These are phyloP conservation scores for Leccinum arenicola DNA, from an alignment of 768 basidiomycete genomes.

Conservation along the genomic window DNA sequence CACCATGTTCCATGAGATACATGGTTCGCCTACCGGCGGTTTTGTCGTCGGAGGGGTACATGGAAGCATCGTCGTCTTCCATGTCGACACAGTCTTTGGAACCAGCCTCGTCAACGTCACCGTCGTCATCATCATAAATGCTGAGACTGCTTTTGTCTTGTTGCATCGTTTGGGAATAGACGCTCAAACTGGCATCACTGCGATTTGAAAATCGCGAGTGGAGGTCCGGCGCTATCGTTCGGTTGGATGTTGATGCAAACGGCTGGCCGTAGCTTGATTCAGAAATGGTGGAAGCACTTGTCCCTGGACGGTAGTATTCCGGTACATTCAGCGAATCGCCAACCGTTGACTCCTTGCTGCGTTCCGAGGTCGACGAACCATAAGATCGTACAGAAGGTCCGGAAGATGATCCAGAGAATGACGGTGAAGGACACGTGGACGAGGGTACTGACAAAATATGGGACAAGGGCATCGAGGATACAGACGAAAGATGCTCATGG, in stretches of 20 bases:
- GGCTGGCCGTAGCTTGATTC: constrained; percentile 22
- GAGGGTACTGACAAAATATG: constrained; percentile 5
- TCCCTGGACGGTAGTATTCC: constrained; percentile 20
- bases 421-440: constrained; percentile 17
- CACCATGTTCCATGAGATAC: constrained; percentile 32
- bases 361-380: constrained; percentile 20
- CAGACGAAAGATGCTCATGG: constrained; percentile 32
- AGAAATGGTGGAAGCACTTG: constrained; percentile 19
- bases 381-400: constrained; percentile 27
- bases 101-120: constrained; percentile 16
- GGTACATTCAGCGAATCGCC: constrained; percentile 9
- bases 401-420: constrained; percentile 31
- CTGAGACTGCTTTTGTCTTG: constrained; percentile 16
- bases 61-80: constrained; percentile 30
- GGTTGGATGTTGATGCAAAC: constrained; percentile 3
- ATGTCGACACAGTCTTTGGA: constrained; percentile 14
- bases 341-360: constrained; percentile 5
- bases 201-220: constrained; percentile 21
- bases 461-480: constrained; percentile 23
- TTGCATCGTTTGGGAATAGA: constrained; percentile 18
- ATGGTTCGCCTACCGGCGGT: constrained; percentile 34
- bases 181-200: constrained; percentile 16
- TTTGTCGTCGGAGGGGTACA: constrained; percentile 30
- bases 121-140: constrained; percentile 24
- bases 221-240: neutral